phyloP scores from a whole-genome alignment of 768 basidiomycete species.

The Strobilomyces echinocephalus region DNA sequence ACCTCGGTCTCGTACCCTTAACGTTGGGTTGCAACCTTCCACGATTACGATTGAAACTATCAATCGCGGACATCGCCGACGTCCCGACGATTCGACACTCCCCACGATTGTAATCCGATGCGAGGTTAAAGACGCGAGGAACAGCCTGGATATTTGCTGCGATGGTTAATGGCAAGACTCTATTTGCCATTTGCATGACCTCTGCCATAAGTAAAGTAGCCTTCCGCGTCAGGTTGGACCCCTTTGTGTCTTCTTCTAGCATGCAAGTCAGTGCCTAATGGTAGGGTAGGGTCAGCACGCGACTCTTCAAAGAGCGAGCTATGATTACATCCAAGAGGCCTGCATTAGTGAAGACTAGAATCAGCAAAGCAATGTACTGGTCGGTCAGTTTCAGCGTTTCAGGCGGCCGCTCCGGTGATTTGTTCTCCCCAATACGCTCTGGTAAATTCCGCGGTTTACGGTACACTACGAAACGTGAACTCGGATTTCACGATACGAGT shows the following conservation, averaged over 20 bases:
- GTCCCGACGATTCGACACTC: conserved; percentile 80
- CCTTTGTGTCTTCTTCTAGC: conserved; percentile 74
- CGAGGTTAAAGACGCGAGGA: conserved; percentile 79
- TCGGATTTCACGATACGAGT: neutral
- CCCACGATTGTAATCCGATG: conserved; percentile 73
- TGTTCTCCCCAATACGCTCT: conserved; percentile 29
- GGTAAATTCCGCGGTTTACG: conserved; percentile 45
- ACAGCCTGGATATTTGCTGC: conserved; percentile 87
- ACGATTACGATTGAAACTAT: conserved; percentile 90
- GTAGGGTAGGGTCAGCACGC: conserved; percentile 1
- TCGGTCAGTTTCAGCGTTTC: conserved; percentile 79
- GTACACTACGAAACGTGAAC: conserved; percentile 50
- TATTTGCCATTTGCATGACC: conserved; percentile 81
- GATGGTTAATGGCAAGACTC: conserved; percentile 73
- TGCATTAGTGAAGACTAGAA: conserved; percentile 79
- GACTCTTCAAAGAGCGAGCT: neutral
- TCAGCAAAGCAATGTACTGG: conserved; percentile 84
- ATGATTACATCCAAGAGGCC: conserved; percentile 79
- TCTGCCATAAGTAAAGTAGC: conserved; percentile 91
- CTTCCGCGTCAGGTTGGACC: conserved; percentile 76
- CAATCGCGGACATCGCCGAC: conserved; percentile 79
- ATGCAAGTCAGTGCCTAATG: conserved; percentile 78
- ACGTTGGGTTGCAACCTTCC: conserved; percentile 59
- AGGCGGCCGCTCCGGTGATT: conserved; percentile 43
- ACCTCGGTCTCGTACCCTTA: conserved; percentile 66